Evolutionary conservation across 1,284 basidiomycete species (phyloP), one percentile per base, ranked within the genome.

Genomic region (Trichosporon sp.): DNA sequence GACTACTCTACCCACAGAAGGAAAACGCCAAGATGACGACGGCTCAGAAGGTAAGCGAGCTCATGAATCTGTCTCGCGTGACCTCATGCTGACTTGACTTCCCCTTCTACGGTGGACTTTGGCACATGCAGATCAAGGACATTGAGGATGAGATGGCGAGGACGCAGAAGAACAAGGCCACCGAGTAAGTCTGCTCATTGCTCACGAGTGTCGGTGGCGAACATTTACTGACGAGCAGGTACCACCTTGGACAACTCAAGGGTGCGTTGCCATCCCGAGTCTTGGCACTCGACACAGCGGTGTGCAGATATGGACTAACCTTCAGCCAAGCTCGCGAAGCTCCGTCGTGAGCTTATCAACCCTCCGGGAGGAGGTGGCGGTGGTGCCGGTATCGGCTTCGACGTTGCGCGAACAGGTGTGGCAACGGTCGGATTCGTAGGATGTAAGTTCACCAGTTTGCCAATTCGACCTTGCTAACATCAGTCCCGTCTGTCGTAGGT

Each of bases 361-460:
- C 89, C 92, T 1, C 83, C 88, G 2, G 82, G 85, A 29, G 87
- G 88, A 37, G 85, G 91, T 33, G 91, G 94, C 8, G 95, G 95
- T 14, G 93, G 93, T 1, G 87, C 85, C 13, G 93, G 92, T 44
- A 74, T 92, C 21, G 93, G 93, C 33, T 98, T 99, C 83, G 95
- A 99, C 85, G 95, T 99, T 34, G 94, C 95, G 56, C 86, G 95
- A 78, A 98, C 95, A 9, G 96, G 96, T 80, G 91, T 86, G 27
- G 96, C 96, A 1, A 92, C 90, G 52, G 95, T 99, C 7, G 96
- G 96, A 61, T 96, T 97, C 75, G 92, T 96, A 33, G 91, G 91
- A 9, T 71, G 58, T 59, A 25, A 44, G 58, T 59, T n/a, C n/a
- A n/a, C n/a, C n/a, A n/a, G n/a, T n/a, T n/a, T n/a, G 25, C 2